These are phyloP conservation scores for Tolypocladium paradoxum DNA, from an alignment of 2,329 filamentous ascomycete species.

Conservation along the genomic window DNA sequence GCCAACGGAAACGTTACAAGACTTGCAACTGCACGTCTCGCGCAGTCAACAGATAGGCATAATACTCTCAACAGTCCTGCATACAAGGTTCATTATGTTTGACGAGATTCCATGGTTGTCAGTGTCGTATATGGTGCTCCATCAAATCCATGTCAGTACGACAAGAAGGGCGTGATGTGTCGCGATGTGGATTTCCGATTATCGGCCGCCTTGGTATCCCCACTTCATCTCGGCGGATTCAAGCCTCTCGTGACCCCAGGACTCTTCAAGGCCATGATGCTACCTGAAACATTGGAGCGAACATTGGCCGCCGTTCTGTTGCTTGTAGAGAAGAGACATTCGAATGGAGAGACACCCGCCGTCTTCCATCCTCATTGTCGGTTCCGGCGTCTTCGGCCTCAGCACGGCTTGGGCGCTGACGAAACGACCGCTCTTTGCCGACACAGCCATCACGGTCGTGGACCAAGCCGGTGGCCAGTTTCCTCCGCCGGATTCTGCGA, in stretches of 20 bases:
- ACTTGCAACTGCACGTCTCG: not conserved
- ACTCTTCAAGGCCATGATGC: not conserved
- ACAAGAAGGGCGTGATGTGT: not conserved
- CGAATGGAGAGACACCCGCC: slow-evolving; percentile 22
- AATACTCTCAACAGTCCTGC: not conserved
- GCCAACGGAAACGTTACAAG: not conserved
- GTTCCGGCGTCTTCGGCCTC: slow-evolving; percentile 55
- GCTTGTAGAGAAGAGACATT: not conserved
- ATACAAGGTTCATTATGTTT: not conserved
- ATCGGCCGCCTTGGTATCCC: not conserved
- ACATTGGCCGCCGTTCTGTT: not conserved
- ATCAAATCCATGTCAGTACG: not conserved
- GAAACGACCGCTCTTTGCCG: slow-evolving; percentile 43
- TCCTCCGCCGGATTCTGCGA: slow-evolving; percentile 47
- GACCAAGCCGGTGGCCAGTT: slow-evolving; percentile 47
- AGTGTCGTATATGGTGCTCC: not conserved
- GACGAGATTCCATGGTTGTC: not conserved
- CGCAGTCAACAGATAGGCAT: not conserved
- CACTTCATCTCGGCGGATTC: not conserved
- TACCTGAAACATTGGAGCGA: not conserved
- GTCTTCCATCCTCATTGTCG: slow-evolving; percentile 53
- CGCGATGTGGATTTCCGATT: not conserved
- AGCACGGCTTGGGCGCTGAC: slow-evolving; percentile 57
- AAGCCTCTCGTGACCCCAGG: not conserved
- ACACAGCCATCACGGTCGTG: slow-evolving; percentile 46